Conservation (phyloP, 106 monocot species). For the Dioscorea alata region DNA sequence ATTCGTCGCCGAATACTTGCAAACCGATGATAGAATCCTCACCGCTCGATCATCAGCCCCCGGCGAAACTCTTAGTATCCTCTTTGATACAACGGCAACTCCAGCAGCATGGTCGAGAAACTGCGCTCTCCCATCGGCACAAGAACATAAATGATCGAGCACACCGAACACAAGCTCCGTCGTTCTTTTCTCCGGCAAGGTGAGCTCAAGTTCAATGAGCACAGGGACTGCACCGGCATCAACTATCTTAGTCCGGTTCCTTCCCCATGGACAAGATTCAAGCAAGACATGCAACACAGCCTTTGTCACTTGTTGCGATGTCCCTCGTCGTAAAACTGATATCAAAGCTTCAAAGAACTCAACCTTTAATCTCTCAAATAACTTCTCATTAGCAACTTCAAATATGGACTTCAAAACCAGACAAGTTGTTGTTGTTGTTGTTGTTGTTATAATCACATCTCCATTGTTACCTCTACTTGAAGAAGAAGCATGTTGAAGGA, state of each 20-base stretch:
- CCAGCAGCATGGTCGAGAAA: slow-evolving; percentile 28
- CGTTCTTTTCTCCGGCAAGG: slow-evolving; percentile 22
- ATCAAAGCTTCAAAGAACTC: slow-evolving; percentile 25
- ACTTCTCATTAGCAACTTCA: slow-evolving; percentile 2
- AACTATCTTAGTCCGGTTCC: slow-evolving; percentile 27
- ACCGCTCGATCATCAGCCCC: slow-evolving; percentile 36
- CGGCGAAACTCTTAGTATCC: slow-evolving; percentile 52
- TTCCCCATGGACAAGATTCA: slow-evolving; percentile 18
- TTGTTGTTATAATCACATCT: background rate
- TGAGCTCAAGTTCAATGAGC: slow-evolving; percentile 38
- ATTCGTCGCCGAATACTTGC: slow-evolving; percentile 24
- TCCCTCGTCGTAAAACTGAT: slow-evolving; percentile 2
- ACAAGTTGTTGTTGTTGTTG: background rate
- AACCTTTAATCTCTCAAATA: slow-evolving; percentile 14
- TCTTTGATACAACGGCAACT: slow-evolving; percentile 38
- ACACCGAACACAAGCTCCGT: slow-evolving; percentile 32
- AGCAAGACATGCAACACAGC: slow-evolving; percentile 31
- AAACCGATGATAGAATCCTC: slow-evolving; percentile 27
- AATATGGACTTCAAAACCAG: slow-evolving; percentile 17
- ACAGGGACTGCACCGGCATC: slow-evolving; percentile 37
- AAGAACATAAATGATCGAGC: slow-evolving; percentile 31
- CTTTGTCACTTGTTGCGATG: slow-evolving; percentile 17
- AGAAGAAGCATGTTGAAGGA: background rate
- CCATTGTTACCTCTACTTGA: background rate
- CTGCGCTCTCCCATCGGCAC: slow-evolving; percentile 51